Conservation (phyloP, 139 green algal species). For the Coccomyxa sp. region DNA sequence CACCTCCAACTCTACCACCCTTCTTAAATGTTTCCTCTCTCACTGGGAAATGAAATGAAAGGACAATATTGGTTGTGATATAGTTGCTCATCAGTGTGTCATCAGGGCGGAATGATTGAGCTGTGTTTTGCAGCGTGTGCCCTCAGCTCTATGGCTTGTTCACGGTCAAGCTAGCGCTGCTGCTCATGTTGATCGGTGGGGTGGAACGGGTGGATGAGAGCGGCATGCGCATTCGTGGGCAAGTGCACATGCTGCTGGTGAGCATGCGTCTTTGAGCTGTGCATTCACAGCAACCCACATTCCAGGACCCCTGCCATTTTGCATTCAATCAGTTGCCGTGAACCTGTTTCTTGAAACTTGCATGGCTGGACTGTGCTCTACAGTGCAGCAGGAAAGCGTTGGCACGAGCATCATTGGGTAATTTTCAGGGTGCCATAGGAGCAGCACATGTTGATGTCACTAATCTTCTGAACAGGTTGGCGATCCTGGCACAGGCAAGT, state of each 20-base stretch:
- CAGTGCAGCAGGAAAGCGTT: too few species aligned
- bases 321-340: too few species aligned
- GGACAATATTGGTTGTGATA: background rate
- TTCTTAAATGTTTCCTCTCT: too few species aligned
- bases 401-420: too few species aligned
- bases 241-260: constrained; percentile 83
- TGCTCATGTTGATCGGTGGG: constrained; percentile 78
- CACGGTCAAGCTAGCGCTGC: constrained; percentile 67
- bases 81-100: background rate
- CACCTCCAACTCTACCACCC: too few species aligned
- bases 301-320: too few species aligned
- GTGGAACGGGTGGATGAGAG: constrained; percentile 32
- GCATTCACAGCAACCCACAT: background rate
- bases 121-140: constrained; percentile 44
- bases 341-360: too few species aligned
- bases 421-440: too few species aligned
- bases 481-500: constrained; percentile 83
- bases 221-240: constrained; percentile 52
- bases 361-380: too few species aligned
- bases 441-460: too few species aligned
- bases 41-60: too few species aligned
- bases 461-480: constrained; percentile 22
- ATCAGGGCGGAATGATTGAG: background rate
- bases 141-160: constrained; percentile 70
- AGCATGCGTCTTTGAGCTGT: constrained; percentile 21